These are phyloP conservation scores for Chaetomiaceae sp. DNA, from an alignment of 2,329 filamentous ascomycete species.

Conservation along the genomic window DNA sequence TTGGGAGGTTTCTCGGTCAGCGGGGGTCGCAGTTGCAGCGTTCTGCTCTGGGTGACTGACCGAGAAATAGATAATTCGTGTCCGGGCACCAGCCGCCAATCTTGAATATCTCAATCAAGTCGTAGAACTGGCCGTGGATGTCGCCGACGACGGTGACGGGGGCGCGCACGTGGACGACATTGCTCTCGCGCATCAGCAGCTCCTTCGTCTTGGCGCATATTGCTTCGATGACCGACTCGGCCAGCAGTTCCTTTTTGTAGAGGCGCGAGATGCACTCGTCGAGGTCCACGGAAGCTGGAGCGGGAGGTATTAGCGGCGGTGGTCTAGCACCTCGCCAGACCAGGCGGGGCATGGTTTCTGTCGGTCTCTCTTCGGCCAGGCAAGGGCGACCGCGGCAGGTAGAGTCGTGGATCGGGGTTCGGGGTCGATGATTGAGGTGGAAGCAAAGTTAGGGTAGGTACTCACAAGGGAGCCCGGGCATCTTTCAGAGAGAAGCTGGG, in stretches of 20 bases:
- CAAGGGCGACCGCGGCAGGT: background rate
- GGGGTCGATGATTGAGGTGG: too few species aligned
- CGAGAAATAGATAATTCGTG: conserved; percentile 96
- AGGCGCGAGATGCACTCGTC: conserved; percentile 97
- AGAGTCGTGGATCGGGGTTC: too few species aligned
- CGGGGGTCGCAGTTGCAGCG: background rate
- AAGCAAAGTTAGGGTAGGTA: conserved; percentile 1
- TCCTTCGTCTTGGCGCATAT: conserved; percentile 99
- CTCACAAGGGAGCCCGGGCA: conserved; percentile 35
- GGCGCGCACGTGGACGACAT: conserved; percentile 93
- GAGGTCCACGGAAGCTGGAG: conserved; percentile 84
- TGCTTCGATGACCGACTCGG: conserved; percentile 96
- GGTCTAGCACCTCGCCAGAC: background rate
- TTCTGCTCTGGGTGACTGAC: conserved; percentile 42
- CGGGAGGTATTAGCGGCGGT: conserved; percentile 14
- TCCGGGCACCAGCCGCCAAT: conserved; percentile 97
- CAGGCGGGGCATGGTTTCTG: background rate
- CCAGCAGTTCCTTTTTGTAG: conserved; percentile 91
- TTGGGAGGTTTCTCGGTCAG: background rate
- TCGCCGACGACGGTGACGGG: conserved; percentile 97
- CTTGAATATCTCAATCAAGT: conserved; percentile 98
- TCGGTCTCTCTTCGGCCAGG: background rate
- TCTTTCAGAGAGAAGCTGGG: conserved; percentile 21
- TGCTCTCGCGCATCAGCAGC: conserved; percentile 98
- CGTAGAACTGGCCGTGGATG: conserved; percentile 98